phyloP scores from a whole-genome alignment of 176 grass and related monocot genomes.

The Musa schizocarpa region DNA sequence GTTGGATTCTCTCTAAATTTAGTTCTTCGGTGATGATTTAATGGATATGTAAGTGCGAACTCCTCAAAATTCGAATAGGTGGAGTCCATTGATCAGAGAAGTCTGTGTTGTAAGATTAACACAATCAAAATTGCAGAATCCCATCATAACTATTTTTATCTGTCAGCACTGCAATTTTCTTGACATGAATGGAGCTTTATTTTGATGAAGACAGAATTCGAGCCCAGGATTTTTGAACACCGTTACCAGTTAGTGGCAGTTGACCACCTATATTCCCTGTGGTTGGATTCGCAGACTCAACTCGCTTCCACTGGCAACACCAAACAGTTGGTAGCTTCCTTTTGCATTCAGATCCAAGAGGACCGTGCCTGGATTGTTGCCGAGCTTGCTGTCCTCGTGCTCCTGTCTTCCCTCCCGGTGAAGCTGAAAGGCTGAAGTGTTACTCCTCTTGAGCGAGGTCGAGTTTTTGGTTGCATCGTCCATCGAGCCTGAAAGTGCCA shows the following conservation, averaged over 20 bases:
- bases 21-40: no score
- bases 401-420: conserved; percentile 28
- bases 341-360: conserved; percentile 79
- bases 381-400: conserved; percentile 31
- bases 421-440: conserved; percentile 33
- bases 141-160: no score
- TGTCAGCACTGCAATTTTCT: no score
- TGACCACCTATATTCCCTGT: conserved; percentile 28
- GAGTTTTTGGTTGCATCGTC: conserved; percentile 33
- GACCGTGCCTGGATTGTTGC: conserved; percentile 27
- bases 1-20: no score
- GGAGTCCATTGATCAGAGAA: no score
- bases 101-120: background rate
- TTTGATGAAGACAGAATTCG: background rate
- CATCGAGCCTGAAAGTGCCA: conserved; percentile 59
- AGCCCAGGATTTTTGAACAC: background rate
- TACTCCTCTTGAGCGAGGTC: conserved; percentile 30
- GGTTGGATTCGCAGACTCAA: conserved; percentile 42
- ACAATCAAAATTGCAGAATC: background rate
- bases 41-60: no score
- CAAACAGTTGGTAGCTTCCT: conserved; percentile 49
- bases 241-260: background rate
- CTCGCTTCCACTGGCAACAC: conserved; percentile 35
- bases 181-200: no score
- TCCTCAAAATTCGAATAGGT: no score